Conservation (phyloP, 179 eudicot species). For the Vitellaria paradoxa region DNA sequence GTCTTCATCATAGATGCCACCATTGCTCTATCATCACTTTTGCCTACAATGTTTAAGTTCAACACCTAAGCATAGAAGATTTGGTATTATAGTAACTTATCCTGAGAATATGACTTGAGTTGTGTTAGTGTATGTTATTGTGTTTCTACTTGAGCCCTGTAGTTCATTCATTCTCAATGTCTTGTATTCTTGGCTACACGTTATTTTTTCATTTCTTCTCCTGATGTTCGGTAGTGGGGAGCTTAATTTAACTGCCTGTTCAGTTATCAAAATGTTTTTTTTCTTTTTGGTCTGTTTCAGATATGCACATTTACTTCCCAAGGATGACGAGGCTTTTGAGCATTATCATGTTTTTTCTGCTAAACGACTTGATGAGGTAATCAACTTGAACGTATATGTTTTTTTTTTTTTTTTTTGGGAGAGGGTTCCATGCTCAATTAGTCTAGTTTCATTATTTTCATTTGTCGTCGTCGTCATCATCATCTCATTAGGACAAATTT, state of each 20-base stretch:
- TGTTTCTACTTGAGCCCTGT: too few relatives aligned
- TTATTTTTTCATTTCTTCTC: background rate
- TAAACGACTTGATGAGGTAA: conserved; percentile 93
- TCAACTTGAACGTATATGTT: background rate
- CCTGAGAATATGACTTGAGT: too few relatives aligned
- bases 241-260: conserved; percentile 8
- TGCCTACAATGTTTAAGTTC: too few relatives aligned
- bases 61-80: too few relatives aligned
- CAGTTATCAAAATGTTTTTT: background rate
- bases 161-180: background rate
- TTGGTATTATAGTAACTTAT: too few relatives aligned
- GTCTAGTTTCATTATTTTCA: too few relatives aligned
- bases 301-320: conserved; percentile 91
- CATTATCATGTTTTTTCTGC: conserved; percentile 57
- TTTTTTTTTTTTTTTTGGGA: background rate
- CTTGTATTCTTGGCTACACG: background rate
- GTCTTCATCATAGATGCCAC: too few relatives aligned
- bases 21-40: too few relatives aligned
- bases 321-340: conserved; percentile 91
- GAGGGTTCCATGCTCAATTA: background rate
- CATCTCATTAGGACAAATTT: background rate
- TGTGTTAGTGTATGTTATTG: too few relatives aligned
- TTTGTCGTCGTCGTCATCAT: background rate
- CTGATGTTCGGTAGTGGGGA: background rate
- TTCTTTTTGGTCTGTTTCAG: conserved; percentile 33